Percentiles rank a stretch among this genome's conserved stretches.
phyloP scores from a whole-genome alignment of 208 protist species.

The Tritrichomonas musculus region DNA sequence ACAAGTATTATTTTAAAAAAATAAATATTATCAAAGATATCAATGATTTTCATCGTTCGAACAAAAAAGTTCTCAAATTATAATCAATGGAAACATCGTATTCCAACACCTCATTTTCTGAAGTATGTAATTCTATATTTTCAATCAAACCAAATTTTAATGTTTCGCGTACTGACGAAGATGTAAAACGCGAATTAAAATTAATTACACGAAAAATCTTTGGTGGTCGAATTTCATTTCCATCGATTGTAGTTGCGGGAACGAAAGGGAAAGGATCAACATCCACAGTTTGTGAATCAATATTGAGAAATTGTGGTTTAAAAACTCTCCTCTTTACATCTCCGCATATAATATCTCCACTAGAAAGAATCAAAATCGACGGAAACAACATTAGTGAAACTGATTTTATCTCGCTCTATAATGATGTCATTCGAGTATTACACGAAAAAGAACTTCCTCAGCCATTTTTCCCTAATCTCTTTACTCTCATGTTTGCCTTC shows the following conservation, averaged over 20 bases:
- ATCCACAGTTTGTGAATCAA: constrained; percentile 33
- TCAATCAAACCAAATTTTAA: too few relatives aligned
- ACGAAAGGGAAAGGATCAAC: constrained; percentile 43
- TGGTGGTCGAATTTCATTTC: not conserved
- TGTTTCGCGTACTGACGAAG: too few relatives aligned
- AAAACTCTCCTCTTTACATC: constrained; percentile 39
- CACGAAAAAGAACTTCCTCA: not conserved
- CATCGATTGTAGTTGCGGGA: constrained; percentile 34
- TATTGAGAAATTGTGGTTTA: not conserved
- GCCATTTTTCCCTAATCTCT: not conserved
- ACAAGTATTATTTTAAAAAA: too few relatives aligned
- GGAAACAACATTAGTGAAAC: not conserved
- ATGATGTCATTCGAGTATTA: not conserved
- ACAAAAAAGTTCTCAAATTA: too few relatives aligned
- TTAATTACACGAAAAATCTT: too few relatives aligned
- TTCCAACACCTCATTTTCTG: too few relatives aligned
- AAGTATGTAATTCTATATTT: too few relatives aligned
- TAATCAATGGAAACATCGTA: too few relatives aligned
- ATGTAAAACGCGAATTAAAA: too few relatives aligned
- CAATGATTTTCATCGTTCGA: too few relatives aligned
- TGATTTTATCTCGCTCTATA: not conserved
- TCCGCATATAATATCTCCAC: constrained; percentile 28
- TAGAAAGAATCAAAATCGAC: constrained; percentile 36
- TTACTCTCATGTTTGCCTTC: not conserved
- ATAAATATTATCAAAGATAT: too few relatives aligned